phyloP scores from a whole-genome alignment of 257 asterid genomes.

The Knoxia roxburghii region DNA sequence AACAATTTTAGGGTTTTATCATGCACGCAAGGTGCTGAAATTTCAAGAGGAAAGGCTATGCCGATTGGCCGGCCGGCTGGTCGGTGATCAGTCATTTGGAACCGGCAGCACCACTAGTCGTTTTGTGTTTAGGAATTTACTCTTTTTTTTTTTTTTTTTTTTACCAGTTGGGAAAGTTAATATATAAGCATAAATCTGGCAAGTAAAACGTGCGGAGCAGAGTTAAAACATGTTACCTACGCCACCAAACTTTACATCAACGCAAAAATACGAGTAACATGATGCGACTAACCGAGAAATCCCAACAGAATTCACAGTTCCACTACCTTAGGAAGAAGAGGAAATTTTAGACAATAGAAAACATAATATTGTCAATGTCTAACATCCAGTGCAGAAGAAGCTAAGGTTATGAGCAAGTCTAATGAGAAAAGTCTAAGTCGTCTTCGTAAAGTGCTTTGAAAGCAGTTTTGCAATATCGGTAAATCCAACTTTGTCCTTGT shows the following conservation, averaged over 20 bases:
- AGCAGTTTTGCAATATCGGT: slow-evolving; percentile 44
- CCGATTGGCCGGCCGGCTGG: too few species aligned
- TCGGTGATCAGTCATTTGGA: too few species aligned
- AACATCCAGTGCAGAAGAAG: not conserved
- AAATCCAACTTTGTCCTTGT: slow-evolving; percentile 54
- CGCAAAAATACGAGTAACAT: not conserved
- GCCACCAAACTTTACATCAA: slow-evolving; percentile 1
- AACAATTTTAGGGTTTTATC: too few species aligned
- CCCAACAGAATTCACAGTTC: slow-evolving; percentile 7
- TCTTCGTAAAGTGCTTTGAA: slow-evolving; percentile 44
- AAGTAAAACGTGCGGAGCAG: not conserved
- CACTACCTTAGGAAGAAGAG: not conserved
- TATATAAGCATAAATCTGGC: not conserved
- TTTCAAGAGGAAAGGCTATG: too few species aligned
- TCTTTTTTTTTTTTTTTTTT: too few species aligned
- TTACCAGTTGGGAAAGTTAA: too few species aligned
- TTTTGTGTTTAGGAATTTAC: too few species aligned
- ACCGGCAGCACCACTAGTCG: too few species aligned
- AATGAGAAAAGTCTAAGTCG: slow-evolving; percentile 24
- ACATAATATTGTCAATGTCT: not conserved
- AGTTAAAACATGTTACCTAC: not conserved
- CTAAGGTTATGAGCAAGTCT: not conserved
- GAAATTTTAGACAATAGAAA: not conserved
- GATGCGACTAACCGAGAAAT: not conserved
- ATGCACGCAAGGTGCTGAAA: too few species aligned